A percentile compares a stretch with the other conserved stretches of the same genome.
Evolutionary conservation across 345 rosid genomes (phyloP).

Genomic region (Rhizophora apiculata): DNA sequence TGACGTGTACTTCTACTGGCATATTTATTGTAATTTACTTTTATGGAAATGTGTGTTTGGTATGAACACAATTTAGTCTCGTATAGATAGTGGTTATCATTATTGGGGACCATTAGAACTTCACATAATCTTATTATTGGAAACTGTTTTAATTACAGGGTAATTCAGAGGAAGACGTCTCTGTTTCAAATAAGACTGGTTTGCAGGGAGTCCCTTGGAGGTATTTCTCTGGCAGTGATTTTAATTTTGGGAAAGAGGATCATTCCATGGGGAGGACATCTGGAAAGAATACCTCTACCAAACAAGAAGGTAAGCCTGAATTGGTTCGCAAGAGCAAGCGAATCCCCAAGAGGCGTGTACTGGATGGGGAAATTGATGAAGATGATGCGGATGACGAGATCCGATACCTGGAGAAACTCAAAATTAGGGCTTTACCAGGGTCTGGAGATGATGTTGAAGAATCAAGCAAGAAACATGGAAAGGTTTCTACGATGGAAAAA

Average conservation of each 20-base stretch:
- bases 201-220: conserved; percentile 76
- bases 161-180: conserved; percentile 43
- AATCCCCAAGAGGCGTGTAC: conserved; percentile 57
- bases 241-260: conserved; percentile 55
- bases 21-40: conserved; percentile 1
- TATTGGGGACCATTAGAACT: conserved; percentile 17
- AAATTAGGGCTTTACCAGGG: conserved; percentile 41
- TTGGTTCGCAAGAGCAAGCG: conserved; percentile 76
- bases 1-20: not conserved
- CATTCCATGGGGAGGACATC: conserved; percentile 44
- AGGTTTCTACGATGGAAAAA: conserved; percentile 54
- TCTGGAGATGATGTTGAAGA: conserved; percentile 55
- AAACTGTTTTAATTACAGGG: conserved; percentile 43
- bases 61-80: conserved; percentile 18
- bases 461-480: conserved; percentile 51
- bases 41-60: conserved; percentile 28
- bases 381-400: conserved; percentile 85
- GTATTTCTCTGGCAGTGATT: conserved; percentile 54
- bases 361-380: conserved; percentile 55
- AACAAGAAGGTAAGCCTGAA: conserved; percentile 55
- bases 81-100: conserved; percentile 6
- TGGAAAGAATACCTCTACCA: conserved; percentile 39
- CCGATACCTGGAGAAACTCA: conserved; percentile 76
- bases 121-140: conserved; percentile 20
- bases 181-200: conserved; percentile 45